Evolutionary conservation across 106 monocot genomes (phyloP).

Genomic region (Hemerocallis citrina): DNA sequence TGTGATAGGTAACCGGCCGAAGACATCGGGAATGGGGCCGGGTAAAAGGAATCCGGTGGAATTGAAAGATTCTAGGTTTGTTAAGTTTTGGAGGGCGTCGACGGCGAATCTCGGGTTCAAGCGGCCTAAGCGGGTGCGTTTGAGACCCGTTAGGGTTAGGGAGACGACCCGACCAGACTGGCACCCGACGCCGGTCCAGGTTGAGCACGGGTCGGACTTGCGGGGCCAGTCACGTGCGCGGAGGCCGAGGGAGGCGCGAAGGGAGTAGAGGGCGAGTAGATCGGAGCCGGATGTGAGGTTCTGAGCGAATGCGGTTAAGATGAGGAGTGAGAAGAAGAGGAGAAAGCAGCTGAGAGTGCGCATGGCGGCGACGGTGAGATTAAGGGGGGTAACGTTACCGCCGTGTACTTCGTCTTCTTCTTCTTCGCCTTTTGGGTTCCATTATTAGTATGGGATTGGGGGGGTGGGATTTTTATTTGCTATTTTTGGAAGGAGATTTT

Average conservation of each 20-base stretch:
- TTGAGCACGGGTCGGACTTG: constrained; percentile 52
- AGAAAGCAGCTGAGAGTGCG: neutral
- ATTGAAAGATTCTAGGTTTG: constrained; percentile 46
- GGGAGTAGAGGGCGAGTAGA: constrained; percentile 48
- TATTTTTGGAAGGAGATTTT: neutral
- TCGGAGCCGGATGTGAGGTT: constrained; percentile 37
- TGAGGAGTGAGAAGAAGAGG: neutral
- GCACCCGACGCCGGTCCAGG: constrained; percentile 68
- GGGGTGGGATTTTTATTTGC: neutral
- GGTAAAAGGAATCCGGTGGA: constrained; percentile 63
- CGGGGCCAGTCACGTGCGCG: constrained; percentile 83
- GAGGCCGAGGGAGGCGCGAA: constrained; percentile 67
- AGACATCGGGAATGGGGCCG: constrained; percentile 60
- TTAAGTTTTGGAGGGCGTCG: constrained; percentile 67
- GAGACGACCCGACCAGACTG: constrained; percentile 40
- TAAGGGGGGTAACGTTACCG: constrained; percentile 1
- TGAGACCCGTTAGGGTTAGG: constrained; percentile 44
- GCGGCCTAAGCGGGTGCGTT: constrained; percentile 68
- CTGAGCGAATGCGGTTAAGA: constrained; percentile 10
- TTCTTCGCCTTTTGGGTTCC: no score
- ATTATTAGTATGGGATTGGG: neutral
- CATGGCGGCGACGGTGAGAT: neutral
- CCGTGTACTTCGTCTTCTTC: neutral
- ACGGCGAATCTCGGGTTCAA: constrained; percentile 57
- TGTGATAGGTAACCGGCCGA: constrained; percentile 26